phyloP scores from a whole-genome alignment of 2,329 filamentous ascomycete genomes.

The Trichophyton benhamiae region DNA sequence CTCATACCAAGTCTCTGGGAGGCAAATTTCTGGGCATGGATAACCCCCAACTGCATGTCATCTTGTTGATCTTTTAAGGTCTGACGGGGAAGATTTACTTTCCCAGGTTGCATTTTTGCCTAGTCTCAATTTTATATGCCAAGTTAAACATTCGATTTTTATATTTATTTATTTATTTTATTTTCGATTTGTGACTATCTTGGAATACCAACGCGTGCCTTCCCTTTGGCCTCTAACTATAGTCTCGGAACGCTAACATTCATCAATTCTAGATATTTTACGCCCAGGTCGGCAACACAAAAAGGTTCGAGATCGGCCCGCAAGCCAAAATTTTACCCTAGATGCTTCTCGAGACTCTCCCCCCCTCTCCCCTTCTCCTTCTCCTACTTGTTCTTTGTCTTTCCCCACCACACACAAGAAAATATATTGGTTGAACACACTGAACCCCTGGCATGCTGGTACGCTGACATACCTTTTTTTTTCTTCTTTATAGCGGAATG shows the following conservation, averaged over 20 bases:
- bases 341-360: too few species aligned
- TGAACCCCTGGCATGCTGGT: not conserved
- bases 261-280: not conserved
- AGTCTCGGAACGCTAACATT: not conserved
- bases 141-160: not conserved
- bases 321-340: not conserved
- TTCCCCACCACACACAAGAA: too few species aligned
- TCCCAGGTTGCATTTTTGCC: not conserved
- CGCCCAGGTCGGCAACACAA: not conserved
- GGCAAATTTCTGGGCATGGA: not conserved
- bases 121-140: not conserved
- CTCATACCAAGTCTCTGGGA: not conserved
- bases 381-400: too few species aligned
- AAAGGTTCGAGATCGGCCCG: conserved; percentile 2
- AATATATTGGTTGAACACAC: not conserved
- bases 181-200: not conserved
- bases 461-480: not conserved
- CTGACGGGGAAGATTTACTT: not conserved
- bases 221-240: not conserved
- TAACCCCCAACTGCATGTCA: not conserved
- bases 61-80: not conserved
- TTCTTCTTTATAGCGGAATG: conserved; percentile 27
- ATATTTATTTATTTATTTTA: not conserved
- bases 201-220: not conserved
- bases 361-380: too few species aligned